Conservation (phyloP, 495 filamentous ascomycete species). For the Lophium mytilinum region DNA sequence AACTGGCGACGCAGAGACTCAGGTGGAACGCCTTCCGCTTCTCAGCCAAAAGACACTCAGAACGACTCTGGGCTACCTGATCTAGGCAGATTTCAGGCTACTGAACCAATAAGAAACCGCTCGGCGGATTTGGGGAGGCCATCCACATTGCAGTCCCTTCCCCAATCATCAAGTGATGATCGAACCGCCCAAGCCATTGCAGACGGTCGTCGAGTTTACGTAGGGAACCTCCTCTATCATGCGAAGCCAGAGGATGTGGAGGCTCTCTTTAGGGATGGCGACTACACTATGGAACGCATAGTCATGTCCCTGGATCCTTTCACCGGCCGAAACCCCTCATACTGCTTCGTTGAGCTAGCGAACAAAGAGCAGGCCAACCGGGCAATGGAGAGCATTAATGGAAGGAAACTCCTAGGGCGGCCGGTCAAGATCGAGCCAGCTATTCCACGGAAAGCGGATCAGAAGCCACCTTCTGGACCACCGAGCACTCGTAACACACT, state of each 20-base stretch:
- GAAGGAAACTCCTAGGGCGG: not conserved
- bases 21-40: too few species aligned
- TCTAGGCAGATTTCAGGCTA: too few species aligned
- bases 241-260: constrained; percentile 55
- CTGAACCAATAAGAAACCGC: too few species aligned
- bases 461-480: not conserved
- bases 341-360: constrained; percentile 61
- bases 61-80: too few species aligned
- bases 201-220: constrained; percentile 51
- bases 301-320: constrained; percentile 62
- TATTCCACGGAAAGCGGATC: not conserved
- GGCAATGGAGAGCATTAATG: constrained; percentile 44
- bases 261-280: constrained; percentile 43
- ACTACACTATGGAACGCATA: constrained; percentile 48
- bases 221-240: constrained; percentile 61
- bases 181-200: constrained; percentile 32
- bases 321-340: constrained; percentile 59
- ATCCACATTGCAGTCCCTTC: too few species aligned
- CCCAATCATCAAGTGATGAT: too few species aligned
- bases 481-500: not conserved
- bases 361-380: constrained; percentile 48
- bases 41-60: too few species aligned
- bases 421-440: not conserved
- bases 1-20: too few species aligned
- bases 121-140: too few species aligned